Percentiles rank a stretch among this genome's conserved stretches.
These are phyloP conservation scores for Catunica adiposa DNA, from an alignment of 2,329 filamentous ascomycete species.

Conservation along the genomic window DNA sequence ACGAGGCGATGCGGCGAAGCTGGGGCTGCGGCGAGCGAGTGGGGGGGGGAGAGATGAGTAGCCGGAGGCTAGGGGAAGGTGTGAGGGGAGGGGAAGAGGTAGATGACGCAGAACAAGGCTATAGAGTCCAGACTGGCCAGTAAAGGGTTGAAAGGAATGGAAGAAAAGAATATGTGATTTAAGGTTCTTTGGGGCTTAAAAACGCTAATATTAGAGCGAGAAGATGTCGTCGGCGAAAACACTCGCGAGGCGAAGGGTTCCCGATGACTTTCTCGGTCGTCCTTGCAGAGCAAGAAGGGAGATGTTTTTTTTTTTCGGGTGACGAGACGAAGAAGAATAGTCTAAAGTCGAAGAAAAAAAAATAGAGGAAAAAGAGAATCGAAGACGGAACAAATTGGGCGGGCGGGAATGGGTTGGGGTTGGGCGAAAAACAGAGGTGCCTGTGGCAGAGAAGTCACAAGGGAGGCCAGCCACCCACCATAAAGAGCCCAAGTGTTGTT, in stretches of 20 bases:
- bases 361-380: background rate
- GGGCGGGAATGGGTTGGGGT: background rate
- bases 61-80: background rate
- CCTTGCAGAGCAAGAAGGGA: background rate
- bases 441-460: background rate
- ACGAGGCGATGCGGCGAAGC: conserved; percentile 9
- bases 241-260: conserved; percentile 4
- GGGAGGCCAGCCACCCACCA: background rate
- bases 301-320: background rate
- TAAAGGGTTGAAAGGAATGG: background rate
- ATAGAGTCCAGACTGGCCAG: background rate
- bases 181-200: background rate
- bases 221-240: conserved; percentile 1
- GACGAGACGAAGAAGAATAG: conserved; percentile 1
- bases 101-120: background rate
- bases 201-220: background rate
- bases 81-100: background rate
- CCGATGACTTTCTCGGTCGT: conserved; percentile 4
- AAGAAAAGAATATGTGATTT: background rate
- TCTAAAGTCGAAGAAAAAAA: background rate
- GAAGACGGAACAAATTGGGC: background rate
- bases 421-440: background rate
- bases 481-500: background rate
- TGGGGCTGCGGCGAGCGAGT: conserved; percentile 1
- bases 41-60: conserved; percentile 3